Conservation (phyloP, 73 alveolate genomes). For the Durusdinium trenchii region DNA sequence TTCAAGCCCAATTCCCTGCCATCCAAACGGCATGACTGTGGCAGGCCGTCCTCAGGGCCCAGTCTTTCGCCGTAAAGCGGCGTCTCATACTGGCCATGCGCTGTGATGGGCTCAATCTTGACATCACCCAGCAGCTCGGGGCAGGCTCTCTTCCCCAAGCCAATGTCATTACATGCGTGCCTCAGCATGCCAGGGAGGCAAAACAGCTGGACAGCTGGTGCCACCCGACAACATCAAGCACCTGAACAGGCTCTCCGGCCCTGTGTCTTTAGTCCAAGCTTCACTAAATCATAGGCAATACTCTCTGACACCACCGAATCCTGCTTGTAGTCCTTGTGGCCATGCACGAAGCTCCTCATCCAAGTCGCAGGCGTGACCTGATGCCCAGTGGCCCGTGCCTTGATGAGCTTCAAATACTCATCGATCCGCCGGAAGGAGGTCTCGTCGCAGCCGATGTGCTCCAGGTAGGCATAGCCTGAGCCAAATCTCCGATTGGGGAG, state of each 20-base stretch:
- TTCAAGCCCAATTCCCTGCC: not conserved
- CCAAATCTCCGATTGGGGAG: not conserved
- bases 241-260: no score
- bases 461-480: conserved; percentile 95
- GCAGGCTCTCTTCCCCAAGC: conserved; percentile 66
- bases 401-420: conserved; percentile 96
- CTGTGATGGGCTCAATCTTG: conserved; percentile 53
- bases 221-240: not conserved
- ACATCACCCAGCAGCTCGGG: conserved; percentile 86
- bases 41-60: conserved; percentile 55
- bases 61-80: conserved; percentile 68
- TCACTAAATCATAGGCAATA: conserved; percentile 69
- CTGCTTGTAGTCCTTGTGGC: conserved; percentile 97
- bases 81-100: conserved; percentile 83
- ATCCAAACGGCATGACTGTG: not conserved
- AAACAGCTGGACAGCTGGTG: not conserved
- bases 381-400: conserved; percentile 98
- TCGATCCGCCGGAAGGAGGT: conserved; percentile 94
- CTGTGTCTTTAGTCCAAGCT: not conserved
- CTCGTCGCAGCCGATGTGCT: conserved; percentile 96
- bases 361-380: conserved; percentile 98
- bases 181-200: not conserved
- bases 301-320: conserved; percentile 84
- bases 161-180: conserved; percentile 84
- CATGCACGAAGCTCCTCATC: conserved; percentile 97